Evolutionary conservation across 371 early-diverging fungal genomes (phyloP), one percentile per base, ranked within the genome.

Genomic region (Mortierella sp.): DNA sequence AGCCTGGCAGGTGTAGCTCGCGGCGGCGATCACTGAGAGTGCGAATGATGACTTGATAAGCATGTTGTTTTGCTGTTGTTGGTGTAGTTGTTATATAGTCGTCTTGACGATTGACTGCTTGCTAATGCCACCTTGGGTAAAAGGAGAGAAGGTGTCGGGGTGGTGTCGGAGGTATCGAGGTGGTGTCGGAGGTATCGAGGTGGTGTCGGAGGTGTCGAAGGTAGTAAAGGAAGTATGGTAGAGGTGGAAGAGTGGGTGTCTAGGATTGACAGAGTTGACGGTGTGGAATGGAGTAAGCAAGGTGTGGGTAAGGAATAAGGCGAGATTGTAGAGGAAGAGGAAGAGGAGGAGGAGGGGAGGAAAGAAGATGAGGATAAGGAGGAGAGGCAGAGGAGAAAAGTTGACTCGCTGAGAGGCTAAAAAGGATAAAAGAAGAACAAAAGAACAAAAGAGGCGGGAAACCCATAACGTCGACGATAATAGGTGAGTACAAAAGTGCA

Each of bases 1-100:
- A 9, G 48, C 79, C 43, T 31, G 65, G 44, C 52, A 48, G 58
- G 48, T 64, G 52, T 34, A 78, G 66, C 70, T 34, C 50, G 63
- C n/a, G 31, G 64, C 74, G 2, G 50, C 70, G 11, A 74, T 31
- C 22, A 45, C 68, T 10, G 70, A 37, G 9, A 74, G 40, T 6
- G 70, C 34, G 26, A 70, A 22, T 11, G 52, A 58, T 2, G 64
- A 50, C 52, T 71, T 77, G 48, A 22, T 22, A 34, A 45, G 50
- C 5, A 8, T 48, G 67, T 48, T 16, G 48, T 29, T n/a, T 3
- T 44, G 34, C 45, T 29, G 13, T 5, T 48, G 19, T 2, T 5
- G 1, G 6, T 14, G 11, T 47, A 2, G 47, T 2, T 45, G 4
- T 26, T 48, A 31, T 31, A 72, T 45, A 24, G 26, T n/a, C 31